Conservation (phyloP, 768 basidiomycete genomes). For the Gymnopilus junonius region DNA sequence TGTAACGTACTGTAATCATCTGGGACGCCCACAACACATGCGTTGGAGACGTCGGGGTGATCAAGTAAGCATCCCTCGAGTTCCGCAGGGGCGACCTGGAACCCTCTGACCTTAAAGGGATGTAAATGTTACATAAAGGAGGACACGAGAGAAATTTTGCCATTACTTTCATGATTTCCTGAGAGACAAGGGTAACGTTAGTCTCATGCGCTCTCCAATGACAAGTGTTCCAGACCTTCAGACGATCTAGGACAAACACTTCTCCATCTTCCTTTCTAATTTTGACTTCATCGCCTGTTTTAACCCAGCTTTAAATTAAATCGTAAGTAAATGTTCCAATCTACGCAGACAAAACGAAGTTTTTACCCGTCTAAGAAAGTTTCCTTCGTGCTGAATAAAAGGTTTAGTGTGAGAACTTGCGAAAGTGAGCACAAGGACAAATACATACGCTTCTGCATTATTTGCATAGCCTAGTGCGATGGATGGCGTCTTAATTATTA, state of each 20-base stretch:
- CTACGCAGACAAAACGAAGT: not conserved
- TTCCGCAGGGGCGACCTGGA: slow-evolving; percentile 78
- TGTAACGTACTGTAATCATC: slow-evolving; percentile 60
- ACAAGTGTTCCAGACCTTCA: slow-evolving; percentile 47
- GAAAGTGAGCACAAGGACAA: not conserved
- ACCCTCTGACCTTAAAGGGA: slow-evolving; percentile 57
- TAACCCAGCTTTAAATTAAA: slow-evolving; percentile 54
- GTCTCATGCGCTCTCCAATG: not conserved
- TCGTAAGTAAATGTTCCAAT: slow-evolving; percentile 1
- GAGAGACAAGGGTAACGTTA: not conserved
- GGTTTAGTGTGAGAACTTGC: not conserved
- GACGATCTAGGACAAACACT: slow-evolving; percentile 62
- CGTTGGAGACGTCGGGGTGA: slow-evolving; percentile 61
- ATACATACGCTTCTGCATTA: slow-evolving; percentile 62
- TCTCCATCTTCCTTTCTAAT: slow-evolving; percentile 59
- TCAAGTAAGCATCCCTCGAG: slow-evolving; percentile 68
- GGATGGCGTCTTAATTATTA: slow-evolving; percentile 58
- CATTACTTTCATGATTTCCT: slow-evolving; percentile 52
- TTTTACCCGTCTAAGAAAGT: slow-evolving; percentile 69
- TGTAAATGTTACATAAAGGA: slow-evolving; percentile 14
- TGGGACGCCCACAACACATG: slow-evolving; percentile 67
- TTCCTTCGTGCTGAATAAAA: slow-evolving; percentile 58
- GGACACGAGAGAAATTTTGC: not conserved
- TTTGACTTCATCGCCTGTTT: slow-evolving; percentile 68
- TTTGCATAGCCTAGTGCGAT: slow-evolving; percentile 60